phyloP scores from a whole-genome alignment of 805 yeast genomes.

The Candida argentea region DNA sequence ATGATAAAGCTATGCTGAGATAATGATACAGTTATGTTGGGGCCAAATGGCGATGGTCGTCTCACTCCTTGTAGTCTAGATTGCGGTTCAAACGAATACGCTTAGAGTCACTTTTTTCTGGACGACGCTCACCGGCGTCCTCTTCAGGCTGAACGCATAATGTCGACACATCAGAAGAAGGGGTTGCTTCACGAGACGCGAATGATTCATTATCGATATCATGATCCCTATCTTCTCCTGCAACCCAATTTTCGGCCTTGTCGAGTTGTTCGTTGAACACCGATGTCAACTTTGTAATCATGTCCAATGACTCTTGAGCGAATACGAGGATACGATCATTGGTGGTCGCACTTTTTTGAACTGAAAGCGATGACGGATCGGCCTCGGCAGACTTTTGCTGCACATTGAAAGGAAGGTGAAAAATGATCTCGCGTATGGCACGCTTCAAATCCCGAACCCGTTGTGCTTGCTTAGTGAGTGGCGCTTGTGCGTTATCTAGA shows the following conservation, averaged over 20 bases:
- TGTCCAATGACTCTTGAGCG: slow-evolving; percentile 83
- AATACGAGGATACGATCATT: slow-evolving; percentile 66
- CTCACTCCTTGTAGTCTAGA: no score
- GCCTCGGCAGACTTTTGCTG: slow-evolving; percentile 39
- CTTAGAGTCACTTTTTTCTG: no score
- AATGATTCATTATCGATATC: no score
- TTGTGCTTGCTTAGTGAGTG: background rate
- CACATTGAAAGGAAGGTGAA: slow-evolving; percentile 60
- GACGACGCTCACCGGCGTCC: no score
- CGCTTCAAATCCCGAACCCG: slow-evolving; percentile 33
- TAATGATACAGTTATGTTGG: no score
- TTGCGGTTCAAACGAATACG: no score
- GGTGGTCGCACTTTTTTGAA: slow-evolving; percentile 13
- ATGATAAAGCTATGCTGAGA: no score
- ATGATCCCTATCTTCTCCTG: slow-evolving; percentile 22
- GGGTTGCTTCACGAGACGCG: no score
- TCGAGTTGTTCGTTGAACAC: slow-evolving; percentile 80
- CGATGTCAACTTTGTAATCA: slow-evolving; percentile 72
- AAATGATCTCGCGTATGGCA: slow-evolving; percentile 68
- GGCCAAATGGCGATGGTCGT: no score
- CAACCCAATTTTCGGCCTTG: slow-evolving; percentile 79
- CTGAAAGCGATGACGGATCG: slow-evolving; percentile 1
- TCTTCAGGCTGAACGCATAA: background rate
- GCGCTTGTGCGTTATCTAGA: no score
- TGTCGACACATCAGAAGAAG: no score